Conservation (phyloP, 495 filamentous ascomycete species). For the Aspergillus panamensis region DNA sequence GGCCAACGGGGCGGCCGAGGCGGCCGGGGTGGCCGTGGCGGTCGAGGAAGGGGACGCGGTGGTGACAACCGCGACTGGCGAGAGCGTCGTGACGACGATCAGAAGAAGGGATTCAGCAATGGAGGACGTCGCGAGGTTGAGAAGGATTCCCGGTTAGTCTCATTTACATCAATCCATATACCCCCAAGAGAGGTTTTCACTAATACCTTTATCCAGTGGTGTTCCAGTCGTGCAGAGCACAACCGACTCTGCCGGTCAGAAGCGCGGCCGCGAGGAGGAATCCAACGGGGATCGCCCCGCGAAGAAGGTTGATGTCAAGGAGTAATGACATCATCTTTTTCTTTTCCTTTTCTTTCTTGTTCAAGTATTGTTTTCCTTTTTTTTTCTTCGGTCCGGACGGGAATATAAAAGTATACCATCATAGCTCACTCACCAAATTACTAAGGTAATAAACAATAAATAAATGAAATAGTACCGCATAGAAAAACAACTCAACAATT, state of each 20-base stretch:
- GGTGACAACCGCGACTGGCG: constrained; percentile 61
- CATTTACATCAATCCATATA: neutral
- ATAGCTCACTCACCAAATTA: neutral
- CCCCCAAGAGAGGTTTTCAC: neutral
- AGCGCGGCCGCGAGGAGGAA: constrained; percentile 48
- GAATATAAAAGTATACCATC: constrained; percentile 6
- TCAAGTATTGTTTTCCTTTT: constrained; percentile 1
- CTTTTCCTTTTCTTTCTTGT: neutral
- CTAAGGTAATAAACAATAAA: neutral
- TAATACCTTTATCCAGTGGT: constrained; percentile 30
- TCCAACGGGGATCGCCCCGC: constrained; percentile 38
- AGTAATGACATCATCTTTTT: constrained; percentile 28
- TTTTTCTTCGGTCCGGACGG: constrained; percentile 1
- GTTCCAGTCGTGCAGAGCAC: constrained; percentile 49
- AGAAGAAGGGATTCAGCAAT: constrained; percentile 56
- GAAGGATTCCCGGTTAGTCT: constrained; percentile 47
- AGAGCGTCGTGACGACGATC: constrained; percentile 61
- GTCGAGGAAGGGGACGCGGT: constrained; percentile 32
- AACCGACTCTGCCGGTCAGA: constrained; percentile 35
- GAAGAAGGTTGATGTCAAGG: constrained; percentile 51
- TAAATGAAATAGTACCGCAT: neutral
- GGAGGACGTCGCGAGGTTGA: constrained; percentile 28
- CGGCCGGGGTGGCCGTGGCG: constrained; percentile 30
- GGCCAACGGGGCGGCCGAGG: constrained; percentile 28
- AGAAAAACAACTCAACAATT: neutral